Conservation (phyloP, 306 rosid genomes). For the Acacia acuminata region DNA sequence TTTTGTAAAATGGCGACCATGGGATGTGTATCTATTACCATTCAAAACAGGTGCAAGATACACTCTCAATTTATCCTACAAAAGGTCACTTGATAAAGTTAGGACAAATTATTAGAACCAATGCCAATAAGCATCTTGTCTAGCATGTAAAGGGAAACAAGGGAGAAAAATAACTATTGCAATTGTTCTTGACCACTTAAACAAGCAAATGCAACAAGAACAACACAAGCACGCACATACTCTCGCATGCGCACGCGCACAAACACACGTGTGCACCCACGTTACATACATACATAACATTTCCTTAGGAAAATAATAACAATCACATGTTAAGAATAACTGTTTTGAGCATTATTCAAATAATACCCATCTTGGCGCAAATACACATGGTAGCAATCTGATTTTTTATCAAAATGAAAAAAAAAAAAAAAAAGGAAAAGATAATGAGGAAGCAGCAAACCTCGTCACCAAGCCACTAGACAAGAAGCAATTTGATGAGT, state of each 20-base stretch:
- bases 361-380: not conserved
- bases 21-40: conserved; percentile 93
- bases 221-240: too few relatives aligned
- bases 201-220: not conserved
- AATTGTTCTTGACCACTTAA: not conserved
- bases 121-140: not conserved
- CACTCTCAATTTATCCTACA: conserved; percentile 74
- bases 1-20: conserved; percentile 90
- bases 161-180: not conserved
- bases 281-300: too few relatives aligned
- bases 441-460: too few relatives aligned
- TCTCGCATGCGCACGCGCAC: too few relatives aligned
- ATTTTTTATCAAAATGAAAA: not conserved
- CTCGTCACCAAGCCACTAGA: too few relatives aligned
- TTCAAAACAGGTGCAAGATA: conserved; percentile 77
- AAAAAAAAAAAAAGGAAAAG: too few relatives aligned
- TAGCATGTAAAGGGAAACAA: not conserved
- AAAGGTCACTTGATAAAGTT: conserved; percentile 25
- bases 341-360: not conserved
- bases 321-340: not conserved
- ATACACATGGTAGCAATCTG: not conserved
- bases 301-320: too few relatives aligned
- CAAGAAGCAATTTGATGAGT: too few relatives aligned
- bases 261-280: too few relatives aligned
- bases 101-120: conserved; percentile 2